These are phyloP conservation scores for Neoscytalidium dimidiatum DNA, from an alignment of 2,329 filamentous ascomycete genomes.

Conservation along the genomic window DNA sequence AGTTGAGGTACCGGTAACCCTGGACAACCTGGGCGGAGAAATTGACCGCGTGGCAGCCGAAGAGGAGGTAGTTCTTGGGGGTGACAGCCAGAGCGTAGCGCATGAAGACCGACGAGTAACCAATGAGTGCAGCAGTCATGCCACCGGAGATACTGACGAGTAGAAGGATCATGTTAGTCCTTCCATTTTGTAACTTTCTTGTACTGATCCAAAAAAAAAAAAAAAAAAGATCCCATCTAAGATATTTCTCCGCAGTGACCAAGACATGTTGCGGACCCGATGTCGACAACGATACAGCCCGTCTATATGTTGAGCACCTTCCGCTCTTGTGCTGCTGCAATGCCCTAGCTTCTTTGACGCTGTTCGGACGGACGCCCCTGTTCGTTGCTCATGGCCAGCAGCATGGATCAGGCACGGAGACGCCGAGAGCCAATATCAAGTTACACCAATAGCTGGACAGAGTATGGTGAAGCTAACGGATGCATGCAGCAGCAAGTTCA, in stretches of 20 bases:
- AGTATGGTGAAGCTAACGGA: background rate
- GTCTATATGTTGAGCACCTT: background rate
- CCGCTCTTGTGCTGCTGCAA: no score
- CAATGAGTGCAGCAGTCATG: conserved; percentile 62
- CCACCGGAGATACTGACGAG: conserved; percentile 62
- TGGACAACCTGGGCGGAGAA: conserved; percentile 63
- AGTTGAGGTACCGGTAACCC: conserved; percentile 63
- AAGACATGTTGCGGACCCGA: background rate
- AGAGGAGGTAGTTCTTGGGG: conserved; percentile 67
- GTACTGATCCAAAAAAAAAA: background rate
- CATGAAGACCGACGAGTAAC: conserved; percentile 67
- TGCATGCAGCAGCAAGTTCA: background rate
- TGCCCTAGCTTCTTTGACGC: no score
- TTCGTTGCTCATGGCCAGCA: no score
- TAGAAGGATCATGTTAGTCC: background rate
- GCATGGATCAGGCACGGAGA: no score
- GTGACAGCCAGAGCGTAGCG: conserved; percentile 65
- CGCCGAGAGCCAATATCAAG: no score
- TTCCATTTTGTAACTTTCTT: background rate
- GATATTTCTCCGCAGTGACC: background rate
- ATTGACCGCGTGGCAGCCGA: conserved; percentile 68
- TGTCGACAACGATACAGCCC: background rate
- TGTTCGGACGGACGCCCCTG: no score
- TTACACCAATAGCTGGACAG: no score
- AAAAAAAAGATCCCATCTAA: no score